Base-by-base conservation (phyloP, 169 alveolate species). In the Plasmodium yoelii region DNA sequence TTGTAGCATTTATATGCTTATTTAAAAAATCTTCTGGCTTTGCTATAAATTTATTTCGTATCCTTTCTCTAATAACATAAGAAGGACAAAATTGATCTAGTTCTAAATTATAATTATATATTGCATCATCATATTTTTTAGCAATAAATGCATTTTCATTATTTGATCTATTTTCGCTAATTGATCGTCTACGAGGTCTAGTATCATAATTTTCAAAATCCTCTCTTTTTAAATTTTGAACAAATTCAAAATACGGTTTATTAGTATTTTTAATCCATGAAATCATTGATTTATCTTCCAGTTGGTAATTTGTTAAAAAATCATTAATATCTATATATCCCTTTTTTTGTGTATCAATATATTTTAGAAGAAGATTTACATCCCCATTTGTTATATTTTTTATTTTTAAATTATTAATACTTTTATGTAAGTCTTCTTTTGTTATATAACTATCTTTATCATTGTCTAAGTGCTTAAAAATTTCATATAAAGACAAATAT, bases 201-300 rank as follows among this genome's bases (percentile, higher is more conserved):
- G 42, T 34, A 34, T 34, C 5, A 34, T 4, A 34, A 34, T 34
- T 34, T 34, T 3, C 42, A 34, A 34, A 34, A 47, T 34, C 56
- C 61, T 65, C 65, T 47, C 61, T 42, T 47, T 82, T 68, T 47
- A 82, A 49, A 61, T 82, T 55, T 67, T 67, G n/a, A 53, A 82
- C 61, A 59, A 82, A 82, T 34, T 82, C 90, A 22, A 82, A 82
- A 82, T 82, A 82, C 15, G 90, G 90, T 15, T 82, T 82, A 49
- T 82, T 82, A n/a, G 90, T 82, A 65, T 82, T 82, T 82, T 82
- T 82, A 28, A 82, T 82, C 90, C 90, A 82, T 42, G 51, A 67
- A 34, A 67, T 44, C 90, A 82, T 67, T 9, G 90, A 82, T 47
- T 82, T 82, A 26, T 82, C 90, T 70, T 82, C 90, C 12, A 82